These are phyloP conservation scores for Lipomyces mesembrius DNA, from an alignment of 805 yeast genomes.

Conservation along the genomic window DNA sequence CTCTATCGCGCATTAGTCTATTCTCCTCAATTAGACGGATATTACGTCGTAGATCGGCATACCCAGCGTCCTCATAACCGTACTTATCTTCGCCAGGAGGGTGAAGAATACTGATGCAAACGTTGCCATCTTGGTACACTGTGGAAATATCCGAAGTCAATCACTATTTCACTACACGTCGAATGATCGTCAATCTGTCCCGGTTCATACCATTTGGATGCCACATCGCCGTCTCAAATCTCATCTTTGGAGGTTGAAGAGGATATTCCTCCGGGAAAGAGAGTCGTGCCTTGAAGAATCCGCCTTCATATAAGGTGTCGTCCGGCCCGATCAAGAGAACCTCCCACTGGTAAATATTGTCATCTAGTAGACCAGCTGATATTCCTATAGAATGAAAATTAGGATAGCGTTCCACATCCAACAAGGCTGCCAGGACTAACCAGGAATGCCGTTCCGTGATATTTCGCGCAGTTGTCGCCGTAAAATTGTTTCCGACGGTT, in stretches of 20 bases:
- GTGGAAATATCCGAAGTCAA: conserved; percentile 45
- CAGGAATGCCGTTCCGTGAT: conserved; percentile 35
- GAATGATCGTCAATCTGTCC: background rate
- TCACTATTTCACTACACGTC: background rate
- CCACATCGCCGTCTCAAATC: conserved; percentile 69
- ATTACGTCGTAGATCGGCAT: background rate
- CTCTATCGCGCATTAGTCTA: conserved; percentile 47
- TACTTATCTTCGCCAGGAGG: conserved; percentile 90
- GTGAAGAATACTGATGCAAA: conserved; percentile 83
- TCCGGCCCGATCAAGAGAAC: conserved; percentile 72
- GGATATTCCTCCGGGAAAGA: conserved; percentile 72
- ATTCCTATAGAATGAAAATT: conserved; percentile 54
- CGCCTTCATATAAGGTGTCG: conserved; percentile 73
- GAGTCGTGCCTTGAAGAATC: conserved; percentile 69
- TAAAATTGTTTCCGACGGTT: conserved; percentile 31
- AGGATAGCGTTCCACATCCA: background rate
- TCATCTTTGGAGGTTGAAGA: conserved; percentile 66
- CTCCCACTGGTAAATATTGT: conserved; percentile 58
- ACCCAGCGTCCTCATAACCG: conserved; percentile 77
- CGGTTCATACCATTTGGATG: conserved; percentile 69
- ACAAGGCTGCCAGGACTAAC: conserved; percentile 2
- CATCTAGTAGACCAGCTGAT: conserved; percentile 79
- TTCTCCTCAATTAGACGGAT: background rate
- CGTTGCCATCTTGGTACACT: conserved; percentile 82
- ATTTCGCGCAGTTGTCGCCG: conserved; percentile 36